Conservation (phyloP, 345 rosid genomes). For the Brassica rapa region DNA sequence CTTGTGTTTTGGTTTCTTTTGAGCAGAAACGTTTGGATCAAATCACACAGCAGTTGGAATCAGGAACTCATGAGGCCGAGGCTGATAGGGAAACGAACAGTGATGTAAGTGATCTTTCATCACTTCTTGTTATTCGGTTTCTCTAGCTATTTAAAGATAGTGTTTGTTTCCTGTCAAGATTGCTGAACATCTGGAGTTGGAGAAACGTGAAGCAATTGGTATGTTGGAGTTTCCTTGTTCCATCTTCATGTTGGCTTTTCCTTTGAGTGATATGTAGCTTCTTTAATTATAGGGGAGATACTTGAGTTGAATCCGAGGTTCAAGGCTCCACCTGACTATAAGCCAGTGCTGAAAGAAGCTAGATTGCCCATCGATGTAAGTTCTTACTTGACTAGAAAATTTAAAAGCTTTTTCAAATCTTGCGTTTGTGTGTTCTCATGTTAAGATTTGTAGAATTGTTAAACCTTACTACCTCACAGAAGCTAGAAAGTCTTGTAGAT, state of each 20-base stretch:
- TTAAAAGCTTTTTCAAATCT: background rate
- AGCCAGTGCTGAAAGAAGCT: conserved; percentile 80
- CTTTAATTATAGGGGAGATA: conserved; percentile 68
- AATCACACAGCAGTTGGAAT: conserved; percentile 59
- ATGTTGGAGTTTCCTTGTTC: conserved; percentile 19
- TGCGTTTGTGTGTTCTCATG: conserved; percentile 11
- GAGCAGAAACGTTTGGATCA: conserved; percentile 96
- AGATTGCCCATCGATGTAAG: conserved; percentile 80
- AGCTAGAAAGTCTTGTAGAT: conserved; percentile 1
- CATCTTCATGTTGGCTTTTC: background rate
- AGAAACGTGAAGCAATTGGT: conserved; percentile 81
- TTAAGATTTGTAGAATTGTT: background rate
- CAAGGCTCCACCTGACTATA: conserved; percentile 82
- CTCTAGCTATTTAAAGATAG: background rate
- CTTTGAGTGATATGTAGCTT: conserved; percentile 21
- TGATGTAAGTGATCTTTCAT: conserved; percentile 46
- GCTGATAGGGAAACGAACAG: conserved; percentile 37
- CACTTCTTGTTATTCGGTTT: background rate
- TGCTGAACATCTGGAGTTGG: conserved; percentile 62
- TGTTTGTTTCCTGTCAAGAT: conserved; percentile 45
- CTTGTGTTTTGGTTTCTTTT: conserved; percentile 53
- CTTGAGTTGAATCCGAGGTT: conserved; percentile 76
- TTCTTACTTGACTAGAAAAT: conserved; percentile 14
- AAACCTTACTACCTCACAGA: background rate
- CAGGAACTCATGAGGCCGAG: conserved; percentile 52